Percentiles rank a stretch among this genome's conserved stretches.
These are phyloP conservation scores for Fusarium camptoceras DNA, from an alignment of 2,329 filamentous ascomycete genomes.

Conservation along the genomic window DNA sequence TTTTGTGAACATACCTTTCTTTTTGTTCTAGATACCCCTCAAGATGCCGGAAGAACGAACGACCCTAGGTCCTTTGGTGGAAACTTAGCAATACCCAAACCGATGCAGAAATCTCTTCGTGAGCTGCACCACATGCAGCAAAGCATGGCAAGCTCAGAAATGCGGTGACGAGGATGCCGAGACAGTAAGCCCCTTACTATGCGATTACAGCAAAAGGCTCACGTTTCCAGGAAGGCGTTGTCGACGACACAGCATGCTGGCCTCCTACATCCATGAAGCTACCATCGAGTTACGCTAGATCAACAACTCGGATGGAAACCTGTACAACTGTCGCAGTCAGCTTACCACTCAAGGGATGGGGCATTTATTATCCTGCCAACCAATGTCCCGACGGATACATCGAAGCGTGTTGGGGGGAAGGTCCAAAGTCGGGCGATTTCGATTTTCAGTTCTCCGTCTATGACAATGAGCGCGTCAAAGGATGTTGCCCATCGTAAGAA, in stretches of 20 bases:
- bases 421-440: background rate
- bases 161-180: background rate
- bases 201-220: fast-evolving
- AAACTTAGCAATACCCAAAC: background rate
- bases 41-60: background rate
- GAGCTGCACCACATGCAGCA: background rate
- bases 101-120: background rate
- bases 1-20: too few relatives aligned
- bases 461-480: background rate
- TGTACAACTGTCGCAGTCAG: background rate
- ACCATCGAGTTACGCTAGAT: fast-evolving
- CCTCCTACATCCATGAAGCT: background rate
- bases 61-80: background rate
- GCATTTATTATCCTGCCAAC: background rate
- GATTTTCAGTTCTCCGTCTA: constrained; percentile 12
- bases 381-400: constrained; percentile 1
- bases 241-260: background rate
- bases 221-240: background rate
- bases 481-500: constrained; percentile 9
- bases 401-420: background rate
- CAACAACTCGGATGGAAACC: fast-evolving
- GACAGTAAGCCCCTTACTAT: background rate
- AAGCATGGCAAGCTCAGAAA: background rate
- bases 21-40: background rate
- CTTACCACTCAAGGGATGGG: constrained; percentile 1